These are phyloP conservation scores for Erodium texanum DNA, from an alignment of 441 rosid species.

Conservation along the genomic window DNA sequence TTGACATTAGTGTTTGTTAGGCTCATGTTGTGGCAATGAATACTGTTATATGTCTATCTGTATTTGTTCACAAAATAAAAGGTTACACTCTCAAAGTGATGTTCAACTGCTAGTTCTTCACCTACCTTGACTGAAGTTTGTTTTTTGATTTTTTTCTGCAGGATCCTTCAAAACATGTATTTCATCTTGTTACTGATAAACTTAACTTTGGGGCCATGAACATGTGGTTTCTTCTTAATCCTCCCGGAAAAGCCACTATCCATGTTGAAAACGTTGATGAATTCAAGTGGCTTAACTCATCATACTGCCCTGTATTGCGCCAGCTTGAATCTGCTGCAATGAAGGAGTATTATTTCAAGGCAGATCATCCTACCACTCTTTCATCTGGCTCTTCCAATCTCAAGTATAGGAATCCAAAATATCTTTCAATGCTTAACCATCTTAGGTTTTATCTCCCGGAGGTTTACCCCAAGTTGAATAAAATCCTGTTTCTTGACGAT, in stretches of 20 bases:
- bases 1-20: background rate
- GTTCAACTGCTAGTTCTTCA: background rate
- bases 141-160: conserved; percentile 20
- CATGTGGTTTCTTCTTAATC: conserved; percentile 92
- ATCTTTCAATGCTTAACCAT: conserved; percentile 60
- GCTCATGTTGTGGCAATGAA: background rate
- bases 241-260: conserved; percentile 66
- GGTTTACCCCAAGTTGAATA: conserved; percentile 70
- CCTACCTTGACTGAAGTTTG: background rate
- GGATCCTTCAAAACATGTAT: conserved; percentile 87
- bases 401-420: conserved; percentile 1
- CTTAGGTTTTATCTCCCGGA: conserved; percentile 86
- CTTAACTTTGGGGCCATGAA: conserved; percentile 87
- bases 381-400: conserved; percentile 67
- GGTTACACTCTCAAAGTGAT: background rate
- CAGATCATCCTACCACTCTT: conserved; percentile 75
- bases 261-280: conserved; percentile 77
- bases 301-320: conserved; percentile 85
- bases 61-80: background rate
- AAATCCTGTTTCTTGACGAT: conserved; percentile 81
- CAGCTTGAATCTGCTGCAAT: conserved; percentile 92
- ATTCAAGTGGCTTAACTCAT: conserved; percentile 52
- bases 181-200: conserved; percentile 75
- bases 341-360: conserved; percentile 96
- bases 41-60: background rate